Base-by-base conservation (phyloP, 2,329 filamentous ascomycete genomes). In the Emergomyces pasteurianus region DNA sequence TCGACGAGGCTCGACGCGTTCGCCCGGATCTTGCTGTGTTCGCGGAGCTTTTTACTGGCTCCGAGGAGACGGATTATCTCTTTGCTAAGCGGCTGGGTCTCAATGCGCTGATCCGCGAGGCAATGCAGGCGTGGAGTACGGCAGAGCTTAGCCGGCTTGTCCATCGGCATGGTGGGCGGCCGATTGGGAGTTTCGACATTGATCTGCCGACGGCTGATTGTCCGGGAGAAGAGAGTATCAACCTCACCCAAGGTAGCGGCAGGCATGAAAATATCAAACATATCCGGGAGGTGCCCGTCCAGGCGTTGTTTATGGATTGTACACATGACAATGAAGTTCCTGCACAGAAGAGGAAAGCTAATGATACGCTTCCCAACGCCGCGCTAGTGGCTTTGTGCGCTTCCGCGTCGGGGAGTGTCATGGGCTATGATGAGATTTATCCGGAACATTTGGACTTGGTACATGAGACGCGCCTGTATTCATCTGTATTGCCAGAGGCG, bases 261-360 rank as follows among this genome's bases (percentile, higher is more conserved):
- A 36, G 18, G 14, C 69, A 69, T 68, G 87, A 92, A 67, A 83
- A 89, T 21, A 81, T 96, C 65, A 88, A 87, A 65, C 87, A 82
- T 63, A 92, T 99, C 73, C 89, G 90, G 66, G 86, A 88, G n/a
- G 89, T 86, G 3, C 90, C 92, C 3, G 88, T 97, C 0, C 92
- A 96, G 66, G 94, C 92, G 0, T 79, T 99, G 0, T 96, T 99
- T 75, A 97, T 97, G 91, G 95, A 99, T 72, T 99, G 95, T 74
- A 99, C 95, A 0, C 94, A 99, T 73, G 94, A 99, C 76, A 99
- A 99, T 68, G 92, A 99, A 76, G 88, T 90, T 1, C 94, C 94
- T 0, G 90, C 92, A 0, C 92, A 99, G 74, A 96, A 96, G 75
- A 84, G 95, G 47, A 92, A 96, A 72, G 92, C 92, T 58, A 85